A percentile compares a stretch with the other conserved stretches of the same genome.
Evolutionary conservation across 1,284 basidiomycete genomes (phyloP).

Genomic region (Puccinia triticina): DNA sequence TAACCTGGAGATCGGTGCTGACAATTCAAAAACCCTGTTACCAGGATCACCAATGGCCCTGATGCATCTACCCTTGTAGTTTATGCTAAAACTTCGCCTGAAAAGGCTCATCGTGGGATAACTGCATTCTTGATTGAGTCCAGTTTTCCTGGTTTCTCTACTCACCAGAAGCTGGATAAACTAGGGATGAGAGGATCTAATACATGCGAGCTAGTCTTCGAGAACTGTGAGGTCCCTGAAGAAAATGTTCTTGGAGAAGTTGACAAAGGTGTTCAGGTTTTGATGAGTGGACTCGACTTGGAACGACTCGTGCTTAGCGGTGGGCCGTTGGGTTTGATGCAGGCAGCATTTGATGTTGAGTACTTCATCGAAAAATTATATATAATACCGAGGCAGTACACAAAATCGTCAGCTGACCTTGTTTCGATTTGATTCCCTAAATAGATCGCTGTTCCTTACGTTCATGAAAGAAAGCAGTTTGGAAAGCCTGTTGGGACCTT

Average conservation of each 20-base stretch:
- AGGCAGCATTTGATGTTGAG: conserved; percentile 72
- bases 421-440: not conserved
- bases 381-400: not conserved
- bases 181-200: conserved; percentile 95
- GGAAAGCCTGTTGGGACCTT: conserved; percentile 83
- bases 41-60: conserved; percentile 92
- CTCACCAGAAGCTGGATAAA: conserved; percentile 88
- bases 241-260: conserved; percentile 82
- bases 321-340: conserved; percentile 81
- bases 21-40: not conserved
- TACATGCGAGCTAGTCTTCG: conserved; percentile 90
- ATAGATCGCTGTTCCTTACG: conserved; percentile 81
- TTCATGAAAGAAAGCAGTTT: conserved; percentile 89
- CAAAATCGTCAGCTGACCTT: not conserved
- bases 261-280: conserved; percentile 77
- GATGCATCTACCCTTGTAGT: conserved; percentile 85
- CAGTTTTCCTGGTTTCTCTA: conserved; percentile 79
- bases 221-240: conserved; percentile 82
- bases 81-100: conserved; percentile 84
- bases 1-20: conserved; percentile 12
- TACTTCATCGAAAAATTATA: not conserved
- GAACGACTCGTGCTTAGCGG: conserved; percentile 89
- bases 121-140: conserved; percentile 89
- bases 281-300: conserved; percentile 92
- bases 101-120: conserved; percentile 77